A percentile compares a stretch with the other conserved stretches of the same genome.
These are phyloP conservation scores for Lipomyces anomalus DNA, from an alignment of 805 yeast genomes.

Conservation along the genomic window DNA sequence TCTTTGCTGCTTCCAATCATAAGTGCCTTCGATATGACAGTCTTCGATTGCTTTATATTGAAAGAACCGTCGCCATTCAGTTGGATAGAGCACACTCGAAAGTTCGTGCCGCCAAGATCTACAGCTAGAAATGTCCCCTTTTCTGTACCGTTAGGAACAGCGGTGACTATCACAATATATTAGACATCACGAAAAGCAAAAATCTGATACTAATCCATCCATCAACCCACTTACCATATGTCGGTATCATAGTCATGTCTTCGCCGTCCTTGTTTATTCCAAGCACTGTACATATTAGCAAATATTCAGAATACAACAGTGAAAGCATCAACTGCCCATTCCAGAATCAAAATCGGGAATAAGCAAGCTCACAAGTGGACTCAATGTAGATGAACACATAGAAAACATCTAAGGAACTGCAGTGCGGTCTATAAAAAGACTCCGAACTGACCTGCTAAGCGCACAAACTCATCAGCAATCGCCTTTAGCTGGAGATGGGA, in stretches of 20 bases:
- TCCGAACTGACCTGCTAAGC: conserved; percentile 15
- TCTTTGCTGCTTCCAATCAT: conserved; percentile 63
- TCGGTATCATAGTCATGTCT: conserved; percentile 72
- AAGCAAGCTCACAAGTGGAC: conserved; percentile 12
- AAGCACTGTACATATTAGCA: too few species aligned
- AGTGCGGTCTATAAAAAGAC: too few species aligned
- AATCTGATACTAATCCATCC: background rate
- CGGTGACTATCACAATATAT: conserved; percentile 47
- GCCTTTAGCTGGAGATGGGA: conserved; percentile 20
- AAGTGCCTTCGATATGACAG: conserved; percentile 70
- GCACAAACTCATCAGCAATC: conserved; percentile 27
- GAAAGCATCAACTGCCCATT: too few species aligned
- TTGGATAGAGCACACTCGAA: conserved; percentile 84
- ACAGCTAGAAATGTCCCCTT: conserved; percentile 80
- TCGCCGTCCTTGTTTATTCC: conserved; percentile 30
- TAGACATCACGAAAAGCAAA: background rate
- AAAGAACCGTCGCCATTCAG: conserved; percentile 63
- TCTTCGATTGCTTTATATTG: conserved; percentile 66
- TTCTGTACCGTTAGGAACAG: conserved; percentile 80
- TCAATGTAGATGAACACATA: conserved; percentile 17
- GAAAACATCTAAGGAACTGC: conserved; percentile 3
- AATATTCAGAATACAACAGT: too few species aligned
- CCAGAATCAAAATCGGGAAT: too few species aligned
- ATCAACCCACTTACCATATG: conserved; percentile 38
- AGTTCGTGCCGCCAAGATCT: conserved; percentile 94